These are phyloP conservation scores for Barbarea vulgaris DNA, from an alignment of 345 rosid species.

Conservation along the genomic window DNA sequence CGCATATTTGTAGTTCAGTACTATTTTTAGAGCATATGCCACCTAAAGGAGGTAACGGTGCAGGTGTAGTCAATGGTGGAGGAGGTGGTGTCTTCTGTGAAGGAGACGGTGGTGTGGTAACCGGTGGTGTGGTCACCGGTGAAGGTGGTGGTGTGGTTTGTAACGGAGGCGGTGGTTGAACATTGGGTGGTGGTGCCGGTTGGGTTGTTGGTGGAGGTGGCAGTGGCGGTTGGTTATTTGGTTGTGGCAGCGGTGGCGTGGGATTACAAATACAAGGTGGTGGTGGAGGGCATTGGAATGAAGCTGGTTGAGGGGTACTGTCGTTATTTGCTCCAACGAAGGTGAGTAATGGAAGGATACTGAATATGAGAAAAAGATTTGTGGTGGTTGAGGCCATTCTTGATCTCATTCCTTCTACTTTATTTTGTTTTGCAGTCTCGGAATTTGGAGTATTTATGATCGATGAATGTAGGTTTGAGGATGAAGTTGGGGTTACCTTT, in stretches of 20 bases:
- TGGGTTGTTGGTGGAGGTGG: background rate
- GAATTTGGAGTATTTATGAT: background rate
- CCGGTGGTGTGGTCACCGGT: background rate
- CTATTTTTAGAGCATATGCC: background rate
- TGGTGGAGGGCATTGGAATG: constrained; percentile 12
- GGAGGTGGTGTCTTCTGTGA: background rate
- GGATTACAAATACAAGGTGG: constrained; percentile 26
- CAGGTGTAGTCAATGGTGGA: background rate
- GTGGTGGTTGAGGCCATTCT: background rate
- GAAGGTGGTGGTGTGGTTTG: background rate
- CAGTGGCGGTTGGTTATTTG: background rate
- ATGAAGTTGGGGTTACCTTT: background rate
- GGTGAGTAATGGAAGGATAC: background rate
- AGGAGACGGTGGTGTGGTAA: background rate
- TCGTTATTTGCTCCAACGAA: background rate
- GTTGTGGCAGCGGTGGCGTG: background rate
- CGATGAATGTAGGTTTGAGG: background rate
- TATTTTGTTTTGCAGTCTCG: background rate
- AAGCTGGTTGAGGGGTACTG: background rate
- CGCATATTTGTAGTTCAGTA: background rate
- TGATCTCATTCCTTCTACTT: background rate
- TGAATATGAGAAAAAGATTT: background rate
- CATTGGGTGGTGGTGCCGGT: background rate
- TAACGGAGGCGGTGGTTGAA: background rate
- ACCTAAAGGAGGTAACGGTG: background rate